A percentile compares a stretch with the other conserved stretches of the same genome.
Evolutionary conservation across 1,284 basidiomycete species (phyloP).

Genomic region (Apiotrichum domesticum): DNA sequence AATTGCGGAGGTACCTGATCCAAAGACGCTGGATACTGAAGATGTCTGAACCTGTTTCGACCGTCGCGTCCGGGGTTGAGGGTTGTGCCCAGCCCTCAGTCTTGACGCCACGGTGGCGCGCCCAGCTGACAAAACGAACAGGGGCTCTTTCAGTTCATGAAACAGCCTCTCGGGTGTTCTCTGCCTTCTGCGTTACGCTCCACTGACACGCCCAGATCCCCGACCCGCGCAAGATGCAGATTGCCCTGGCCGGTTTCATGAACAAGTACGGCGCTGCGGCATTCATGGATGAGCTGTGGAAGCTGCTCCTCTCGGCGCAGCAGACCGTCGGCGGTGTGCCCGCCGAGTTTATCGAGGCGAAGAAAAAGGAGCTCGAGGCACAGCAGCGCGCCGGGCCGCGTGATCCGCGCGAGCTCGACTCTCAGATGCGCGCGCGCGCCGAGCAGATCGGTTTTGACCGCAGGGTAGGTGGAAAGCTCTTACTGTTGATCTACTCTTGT

Average conservation of each 20-base stretch:
- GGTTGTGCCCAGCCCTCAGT: no score
- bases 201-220: conserved; percentile 55
- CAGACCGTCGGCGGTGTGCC: conserved; percentile 83
- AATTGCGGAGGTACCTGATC: no score
- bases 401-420: conserved; percentile 5
- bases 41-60: no score
- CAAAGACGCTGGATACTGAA: no score
- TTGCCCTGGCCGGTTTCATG: conserved; percentile 86
- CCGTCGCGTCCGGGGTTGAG: no score
- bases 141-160: no score
- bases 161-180: no score
- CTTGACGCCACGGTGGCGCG: no score
- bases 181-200: no score
- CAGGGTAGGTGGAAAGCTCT: conserved; percentile 2
- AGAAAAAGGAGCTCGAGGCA: conserved; percentile 85
- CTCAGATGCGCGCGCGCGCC: conserved; percentile 15
- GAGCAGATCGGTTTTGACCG: conserved; percentile 4
- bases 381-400: conserved; percentile 55
- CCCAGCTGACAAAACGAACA: no score
- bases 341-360: conserved; percentile 86
- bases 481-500: neutral
- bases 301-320: conserved; percentile 82
- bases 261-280: conserved; percentile 58
- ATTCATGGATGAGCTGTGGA: conserved; percentile 89
- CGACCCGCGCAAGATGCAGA: conserved; percentile 93